Percentiles rank a stretch among this genome's conserved stretches.
phyloP scores from a whole-genome alignment of 805 yeast species.

The Diddensiella santjacobensis region DNA sequence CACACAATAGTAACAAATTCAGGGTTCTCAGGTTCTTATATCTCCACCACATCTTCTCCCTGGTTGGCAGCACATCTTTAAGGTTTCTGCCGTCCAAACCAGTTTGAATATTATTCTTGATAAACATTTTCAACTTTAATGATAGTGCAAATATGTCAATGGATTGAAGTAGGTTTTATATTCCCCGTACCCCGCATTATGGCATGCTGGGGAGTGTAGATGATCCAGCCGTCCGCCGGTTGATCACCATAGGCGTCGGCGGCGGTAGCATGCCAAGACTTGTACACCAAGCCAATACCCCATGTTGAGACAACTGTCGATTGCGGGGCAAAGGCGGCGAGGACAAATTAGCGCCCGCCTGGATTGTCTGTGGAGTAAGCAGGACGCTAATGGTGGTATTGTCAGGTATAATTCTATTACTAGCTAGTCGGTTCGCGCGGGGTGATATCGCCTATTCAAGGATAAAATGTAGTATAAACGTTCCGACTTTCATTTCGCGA shows the following conservation, averaged over 20 bases:
- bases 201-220: no score
- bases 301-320: not conserved
- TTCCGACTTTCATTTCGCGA: conserved; percentile 31
- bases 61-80: not conserved
- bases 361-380: not conserved
- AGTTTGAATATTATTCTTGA: not conserved
- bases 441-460: no score
- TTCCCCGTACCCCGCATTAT: no score
- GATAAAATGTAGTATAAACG: no score
- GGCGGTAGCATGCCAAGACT: not conserved
- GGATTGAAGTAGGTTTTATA: no score
- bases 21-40: conserved; percentile 14
- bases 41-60: conserved; percentile 10
- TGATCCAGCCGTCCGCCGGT: not conserved
- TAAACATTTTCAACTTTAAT: not conserved
- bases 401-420: no score
- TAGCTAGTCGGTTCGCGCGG: no score
- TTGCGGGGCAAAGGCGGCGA: not conserved
- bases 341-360: not conserved
- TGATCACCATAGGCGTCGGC: not conserved
- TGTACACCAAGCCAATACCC: not conserved
- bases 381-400: not conserved
- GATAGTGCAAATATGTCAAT: no score
- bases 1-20: conserved; percentile 15
- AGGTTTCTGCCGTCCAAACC: conserved; percentile 3